These are phyloP conservation scores for Grifola frondosa DNA, from an alignment of 1,284 basidiomycete genomes.

Conservation along the genomic window DNA sequence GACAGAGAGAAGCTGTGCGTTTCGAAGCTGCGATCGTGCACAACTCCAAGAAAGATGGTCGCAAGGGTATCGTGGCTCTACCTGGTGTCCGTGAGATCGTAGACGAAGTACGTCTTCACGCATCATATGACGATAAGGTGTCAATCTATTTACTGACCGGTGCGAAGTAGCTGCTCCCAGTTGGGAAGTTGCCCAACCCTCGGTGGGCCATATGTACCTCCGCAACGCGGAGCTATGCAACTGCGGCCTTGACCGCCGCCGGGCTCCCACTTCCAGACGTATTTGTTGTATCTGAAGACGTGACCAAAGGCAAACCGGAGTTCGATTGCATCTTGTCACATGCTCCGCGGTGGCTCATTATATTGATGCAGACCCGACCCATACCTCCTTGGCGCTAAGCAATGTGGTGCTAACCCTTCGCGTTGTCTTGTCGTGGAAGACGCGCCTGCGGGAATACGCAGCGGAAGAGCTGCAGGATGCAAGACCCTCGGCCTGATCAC, in stretches of 20 bases:
- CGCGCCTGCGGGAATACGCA: conserved; percentile 76
- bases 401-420: conserved; percentile 56
- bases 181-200: conserved; percentile 47
- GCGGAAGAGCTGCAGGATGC: conserved; percentile 76
- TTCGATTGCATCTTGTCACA: conserved; percentile 30
- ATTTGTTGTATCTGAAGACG: conserved; percentile 80
- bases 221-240: conserved; percentile 60
- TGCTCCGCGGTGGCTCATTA: conserved; percentile 32
- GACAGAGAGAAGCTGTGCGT: conserved; percentile 58
- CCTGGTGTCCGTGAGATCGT: conserved; percentile 61
- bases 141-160: not conserved
- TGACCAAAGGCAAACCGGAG: conserved; percentile 78
- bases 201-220: conserved; percentile 72
- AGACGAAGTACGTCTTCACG: conserved; percentile 40
- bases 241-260: conserved; percentile 50
- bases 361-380: conserved; percentile 69
- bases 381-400: conserved; percentile 72
- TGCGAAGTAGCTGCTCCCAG: conserved; percentile 42
- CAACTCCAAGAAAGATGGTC: conserved; percentile 50
- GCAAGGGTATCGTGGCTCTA: conserved; percentile 58
- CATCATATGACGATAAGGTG: not conserved
- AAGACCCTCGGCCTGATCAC: conserved; percentile 80
- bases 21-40: conserved; percentile 70
- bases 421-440: conserved; percentile 86
- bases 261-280: conserved; percentile 58